Base-by-base conservation (phyloP, 306 rosid species). In the Cicer yamashitae region DNA sequence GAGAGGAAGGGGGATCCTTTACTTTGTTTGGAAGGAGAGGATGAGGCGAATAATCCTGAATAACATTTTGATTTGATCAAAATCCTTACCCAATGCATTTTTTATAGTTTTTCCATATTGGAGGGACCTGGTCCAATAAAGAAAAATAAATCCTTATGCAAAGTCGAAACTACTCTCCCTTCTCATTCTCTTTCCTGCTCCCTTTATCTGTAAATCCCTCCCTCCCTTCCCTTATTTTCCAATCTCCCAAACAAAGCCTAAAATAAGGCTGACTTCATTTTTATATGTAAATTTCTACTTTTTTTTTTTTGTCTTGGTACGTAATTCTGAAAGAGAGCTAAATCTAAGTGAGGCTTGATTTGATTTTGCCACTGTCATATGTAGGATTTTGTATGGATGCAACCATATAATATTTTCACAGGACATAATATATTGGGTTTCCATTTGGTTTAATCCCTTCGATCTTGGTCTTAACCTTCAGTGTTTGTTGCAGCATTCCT, bases 401-500 rank as follows among this genome's bases (percentile, higher is more conserved):
- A 14, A 68, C 7, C 2, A 7, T 51, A 61, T 60, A 70, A 11
- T 62, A 58, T 11, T 52, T 41, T 12, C 59, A 12, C 15, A 5
- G 64, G 52, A 39, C 41, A 52, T 38, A 34, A 40, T 60, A 20
- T 77, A 39, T 61, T 15, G 67, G 13, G 41, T 43, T 22, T 25
- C 9, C 67, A 72, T 54, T 71, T 72, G 62, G 74, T 71, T 52
- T 52, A 14, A 61, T 68, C 66, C 52, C 51, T 38, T 12, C 0
- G 7, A 60, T 57, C 61, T 30, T 14, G 1, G 13, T 76, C 67
- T 71, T 60, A 56, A 54, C 25, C 46, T 50, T 45, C 63, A 18
- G 52, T 72, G 57, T 67, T 68, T 78, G 8, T 73, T 85, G 88
- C 92, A 93, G 97, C 86, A 93, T 93, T 81, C 97, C 98, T 9